Evolutionary conservation across 768 basidiomycete species (phyloP), one percentile per base, ranked within the genome.

Genomic region (Leccinum subgranulosum): DNA sequence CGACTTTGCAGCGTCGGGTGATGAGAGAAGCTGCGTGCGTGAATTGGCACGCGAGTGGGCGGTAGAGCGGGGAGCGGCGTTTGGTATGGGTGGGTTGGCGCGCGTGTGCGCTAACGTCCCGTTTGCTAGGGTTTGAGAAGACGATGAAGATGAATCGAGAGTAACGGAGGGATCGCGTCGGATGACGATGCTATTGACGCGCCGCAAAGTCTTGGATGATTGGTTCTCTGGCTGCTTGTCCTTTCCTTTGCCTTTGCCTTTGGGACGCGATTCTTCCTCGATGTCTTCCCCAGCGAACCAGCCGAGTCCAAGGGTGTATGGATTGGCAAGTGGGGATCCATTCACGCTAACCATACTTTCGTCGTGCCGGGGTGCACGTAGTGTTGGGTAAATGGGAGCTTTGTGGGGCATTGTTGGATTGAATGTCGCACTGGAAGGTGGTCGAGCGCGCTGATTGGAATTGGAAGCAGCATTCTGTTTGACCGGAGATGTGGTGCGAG

Each of bases 321-420:
- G 90, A 67, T 92, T 92, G 17, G 85, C 83, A 17, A 93, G 78
- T 0, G 92, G 92, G 0, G 89, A 91, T 4, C 92, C 92, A 59
- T 94, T 93, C 19, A 88, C 72, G 64, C 90, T 90, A 51, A 92
- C 77, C 82, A 92, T 83, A 65, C 78, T 84, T 71, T 94, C 92
- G 65, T 90, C 84, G 61, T 79, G 82, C 43, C 87, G 82, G 11
- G 89, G 87, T 67, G 86, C 77, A 25, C 90, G 84, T 49, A 86
- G 75, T 4, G 79, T 68, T 17, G 79, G 74, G 60, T 66, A 81
- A 55, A 61, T 73, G 60, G 74, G 76, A 8, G 72, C 74, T 54
- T 76, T 71, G 45, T 73, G 70, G 21, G 74, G 75, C 36, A 94
- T 76, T 6, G 78, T 71, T 0, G 90, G 92, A 52, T 90, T 89